Base-by-base conservation (phyloP, 176 grass and related monocot genomes). In the Echinochloa phyllopogon region DNA sequence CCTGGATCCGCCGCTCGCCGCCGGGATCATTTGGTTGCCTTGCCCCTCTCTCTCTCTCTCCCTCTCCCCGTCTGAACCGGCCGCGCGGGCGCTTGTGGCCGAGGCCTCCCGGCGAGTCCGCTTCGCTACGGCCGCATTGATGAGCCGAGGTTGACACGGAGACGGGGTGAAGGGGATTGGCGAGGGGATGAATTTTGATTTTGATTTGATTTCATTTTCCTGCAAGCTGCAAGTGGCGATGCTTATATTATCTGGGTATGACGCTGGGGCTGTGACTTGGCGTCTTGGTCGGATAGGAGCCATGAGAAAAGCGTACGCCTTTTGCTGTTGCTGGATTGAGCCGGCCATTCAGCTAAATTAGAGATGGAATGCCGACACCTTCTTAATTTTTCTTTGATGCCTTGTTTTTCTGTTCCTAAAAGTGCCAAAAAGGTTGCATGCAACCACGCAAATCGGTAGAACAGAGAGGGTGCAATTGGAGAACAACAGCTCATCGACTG, bases 221-320 rank as follows among this genome's bases (percentile, higher is more conserved):
- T 2, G 53, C 53, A 20, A 56, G 52, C 52, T 55, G 52, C 52
- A 12, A 40, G 36, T 18, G 12, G 36, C 59, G 10, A 27, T 60
- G 60, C 27, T 10, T 36, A 1, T 13, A n/a, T 61, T 40, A 76
- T 82, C 21, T 37, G 51, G 7, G 6, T 15, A 17, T 53, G 39
- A 6, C 55, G 21, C 6, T 8, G 18, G 58, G 68, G 40, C 25
- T 74, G 56, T 7, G 68, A 61, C 42, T 50, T 4, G 76, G 23
- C 59, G 59, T 79, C 76, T 79, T 81, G 69, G 42, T 51, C 6
- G 62, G 77, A 69, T 59, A 59, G n/a, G 51, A 44, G 43, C 62
- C 87, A 70, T 52, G 62, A 4, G 57, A 12, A 81, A 89, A 84
- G 77, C 8, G 77, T 15, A 38, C 77, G 43, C 25, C 43, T 48